Conservation (phyloP, 495 filamentous ascomycete genomes). For the Geoglossum glabrum region DNA sequence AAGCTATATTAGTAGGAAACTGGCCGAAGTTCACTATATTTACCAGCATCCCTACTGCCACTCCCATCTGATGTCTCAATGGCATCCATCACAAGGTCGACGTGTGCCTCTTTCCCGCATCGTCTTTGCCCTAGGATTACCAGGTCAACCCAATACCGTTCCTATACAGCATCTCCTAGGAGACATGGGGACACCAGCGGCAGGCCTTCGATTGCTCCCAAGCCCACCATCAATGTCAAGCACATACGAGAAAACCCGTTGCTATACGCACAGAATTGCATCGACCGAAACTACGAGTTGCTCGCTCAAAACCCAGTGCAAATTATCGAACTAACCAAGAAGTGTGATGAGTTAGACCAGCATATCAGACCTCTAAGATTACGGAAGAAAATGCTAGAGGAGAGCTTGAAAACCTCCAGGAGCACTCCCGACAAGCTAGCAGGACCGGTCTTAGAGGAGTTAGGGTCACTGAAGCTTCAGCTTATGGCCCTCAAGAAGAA, state of each 20-base stretch:
- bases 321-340: conserved; percentile 54
- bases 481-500: conserved; percentile 37
- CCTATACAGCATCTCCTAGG: background rate
- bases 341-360: conserved; percentile 37
- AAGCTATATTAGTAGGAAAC: too few relatives aligned
- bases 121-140: background rate
- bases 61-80: background rate
- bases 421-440: too few relatives aligned
- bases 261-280: conserved; percentile 61
- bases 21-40: too few relatives aligned
- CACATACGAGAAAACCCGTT: conserved; percentile 68
- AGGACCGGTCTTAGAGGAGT: conserved; percentile 40
- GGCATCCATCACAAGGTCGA: background rate
- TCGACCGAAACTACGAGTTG: conserved; percentile 61
- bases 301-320: conserved; percentile 42
- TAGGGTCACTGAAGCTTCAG: conserved; percentile 43
- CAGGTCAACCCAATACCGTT: background rate
- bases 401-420: conserved; percentile 7
- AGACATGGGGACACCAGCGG: background rate
- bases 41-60: background rate
- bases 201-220: conserved; percentile 57
- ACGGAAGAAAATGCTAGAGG: conserved; percentile 29
- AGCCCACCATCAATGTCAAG: conserved; percentile 59
- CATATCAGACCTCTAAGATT: conserved; percentile 35
- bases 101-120: background rate